phyloP scores from a whole-genome alignment of 2,329 filamentous ascomycete species.

The Colletotrichum filicis region DNA sequence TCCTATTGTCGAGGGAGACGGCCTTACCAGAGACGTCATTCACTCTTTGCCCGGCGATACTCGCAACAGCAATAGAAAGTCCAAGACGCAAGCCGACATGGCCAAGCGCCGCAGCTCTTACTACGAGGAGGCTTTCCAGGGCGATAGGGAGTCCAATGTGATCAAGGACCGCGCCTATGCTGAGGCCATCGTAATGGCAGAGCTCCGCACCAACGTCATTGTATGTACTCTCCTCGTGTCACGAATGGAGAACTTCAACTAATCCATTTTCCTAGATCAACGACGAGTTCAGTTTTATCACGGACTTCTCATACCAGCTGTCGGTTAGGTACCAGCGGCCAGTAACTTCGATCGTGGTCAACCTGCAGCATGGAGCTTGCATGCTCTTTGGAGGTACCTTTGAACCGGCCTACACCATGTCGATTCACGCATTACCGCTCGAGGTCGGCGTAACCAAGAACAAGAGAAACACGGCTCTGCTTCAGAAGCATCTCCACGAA shows the following conservation, averaged over 20 bases:
- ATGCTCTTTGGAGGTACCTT: constrained; percentile 81
- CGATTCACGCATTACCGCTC: constrained; percentile 75
- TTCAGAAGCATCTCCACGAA: constrained; percentile 81
- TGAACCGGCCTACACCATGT: constrained; percentile 83
- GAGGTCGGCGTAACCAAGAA: constrained; percentile 81
- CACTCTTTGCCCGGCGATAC: constrained; percentile 52
- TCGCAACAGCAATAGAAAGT: constrained; percentile 41
- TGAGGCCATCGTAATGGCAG: constrained; percentile 70
- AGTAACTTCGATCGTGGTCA: constrained; percentile 78
- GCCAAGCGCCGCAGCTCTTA: constrained; percentile 53
- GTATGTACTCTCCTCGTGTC: constrained; percentile 52
- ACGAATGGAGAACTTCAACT: not conserved
- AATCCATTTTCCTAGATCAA: constrained; percentile 64
- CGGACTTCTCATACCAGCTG: constrained; percentile 77
- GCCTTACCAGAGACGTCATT: constrained; percentile 51
- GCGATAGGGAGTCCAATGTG: constrained; percentile 44
- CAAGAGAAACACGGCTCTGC: constrained; percentile 80
- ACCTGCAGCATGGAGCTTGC: constrained; percentile 79
- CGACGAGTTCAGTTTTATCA: constrained; percentile 80
- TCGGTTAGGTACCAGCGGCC: constrained; percentile 81
- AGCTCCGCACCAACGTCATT: constrained; percentile 72
- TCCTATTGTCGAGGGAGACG: constrained; percentile 48
- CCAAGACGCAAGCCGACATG: constrained; percentile 45
- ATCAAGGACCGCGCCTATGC: constrained; percentile 59
- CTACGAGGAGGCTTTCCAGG: constrained; percentile 58